Evolutionary conservation across 192 early-diverging fungal genomes (phyloP), one percentile per base, ranked within the genome.

Genomic region (Haplosporangium gracile): DNA sequence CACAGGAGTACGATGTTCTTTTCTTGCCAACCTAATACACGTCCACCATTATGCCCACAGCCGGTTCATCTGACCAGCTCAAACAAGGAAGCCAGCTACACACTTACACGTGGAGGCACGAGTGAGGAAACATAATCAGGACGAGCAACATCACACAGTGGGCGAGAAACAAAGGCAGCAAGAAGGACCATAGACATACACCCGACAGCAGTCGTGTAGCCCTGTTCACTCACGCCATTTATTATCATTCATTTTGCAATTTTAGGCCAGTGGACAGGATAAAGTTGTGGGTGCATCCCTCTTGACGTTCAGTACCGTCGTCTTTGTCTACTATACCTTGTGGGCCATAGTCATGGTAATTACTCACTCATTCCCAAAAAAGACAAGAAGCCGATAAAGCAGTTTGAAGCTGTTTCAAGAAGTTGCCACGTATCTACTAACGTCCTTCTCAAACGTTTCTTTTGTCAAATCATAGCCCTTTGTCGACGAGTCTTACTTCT

Each of bases 281-380:
- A 93, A 94, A 88, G 87, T 95, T 32, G 93, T 97, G 38, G 97
- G 97, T 26, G 95, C 93, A 18, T 88, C 89, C 63, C 88, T 97
- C 26, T 90, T 97, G 55, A 89, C 91, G 11, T 79, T 96, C 70
- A 94, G 95, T 55, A 87, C 93, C 34, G 88, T 93, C 57, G 93
- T 97, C 60, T 98, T 97, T 87, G 77, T 92, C 68, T 98, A 98
- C 88, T 98, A 98, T 89, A 94, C 96, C 26, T 89, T 94, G 69
- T 98, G 97, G 97, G 95, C 95, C 2, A 91, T 98, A 43, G 89
- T 98, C 32, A 93, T 98, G 92, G 95, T 96, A 90, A 79, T 81
- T 29, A 26, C 18, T 13, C 43, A 11, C 43, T 22, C 36, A 16
- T 24, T n/a, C 24, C 39, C 26, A 65, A 57, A 16, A 26, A 24